phyloP scores from a whole-genome alignment of 1,139 yeast species.

The Petasospora rhodanensis region DNA sequence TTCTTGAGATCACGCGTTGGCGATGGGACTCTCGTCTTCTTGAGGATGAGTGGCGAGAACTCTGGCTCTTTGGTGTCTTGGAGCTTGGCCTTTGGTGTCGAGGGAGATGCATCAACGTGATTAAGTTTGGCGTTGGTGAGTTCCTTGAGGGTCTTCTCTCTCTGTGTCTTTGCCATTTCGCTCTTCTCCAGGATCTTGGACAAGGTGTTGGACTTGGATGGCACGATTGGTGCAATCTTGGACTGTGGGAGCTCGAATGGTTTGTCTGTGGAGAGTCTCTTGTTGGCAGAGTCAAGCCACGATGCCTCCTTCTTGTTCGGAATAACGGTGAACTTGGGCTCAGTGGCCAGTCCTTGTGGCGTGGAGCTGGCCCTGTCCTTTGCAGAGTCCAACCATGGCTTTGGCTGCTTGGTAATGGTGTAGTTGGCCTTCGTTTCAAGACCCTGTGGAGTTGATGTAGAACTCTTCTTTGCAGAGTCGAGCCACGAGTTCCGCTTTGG shows the following conservation, averaged over 20 bases:
- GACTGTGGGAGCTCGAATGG: constrained; percentile 12
- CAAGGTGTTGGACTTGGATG: constrained; percentile 20
- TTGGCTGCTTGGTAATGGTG: not conserved
- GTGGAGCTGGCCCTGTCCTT: constrained; percentile 9
- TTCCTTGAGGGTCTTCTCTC: constrained; percentile 12
- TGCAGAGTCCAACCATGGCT: constrained; percentile 16
- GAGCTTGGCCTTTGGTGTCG: not conserved
- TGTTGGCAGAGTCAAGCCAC: constrained; percentile 24
- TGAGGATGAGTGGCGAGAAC: constrained; percentile 15
- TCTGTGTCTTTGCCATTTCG: constrained; percentile 8
- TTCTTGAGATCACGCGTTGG: constrained; percentile 14
- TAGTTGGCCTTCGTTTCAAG: constrained; percentile 3
- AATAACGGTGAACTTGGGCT: constrained; percentile 2
- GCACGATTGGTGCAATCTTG: constrained; percentile 22
- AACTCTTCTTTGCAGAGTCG: constrained; percentile 3
- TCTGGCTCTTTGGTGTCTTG: constrained; percentile 4
- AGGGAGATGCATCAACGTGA: constrained; percentile 8
- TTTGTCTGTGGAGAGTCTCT: constrained; percentile 6
- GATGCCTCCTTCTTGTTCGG: constrained; percentile 6
- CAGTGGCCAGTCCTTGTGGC: constrained; percentile 5
- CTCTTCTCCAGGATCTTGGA: constrained; percentile 6
- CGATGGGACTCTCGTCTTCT: constrained; percentile 17
- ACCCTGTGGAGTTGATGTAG: constrained; percentile 7
- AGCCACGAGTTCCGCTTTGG: constrained; percentile 3
- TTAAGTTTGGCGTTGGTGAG: constrained; percentile 13